Conservation (phyloP, 2,329 filamentous ascomycete genomes). For the Neurospora sp. region DNA sequence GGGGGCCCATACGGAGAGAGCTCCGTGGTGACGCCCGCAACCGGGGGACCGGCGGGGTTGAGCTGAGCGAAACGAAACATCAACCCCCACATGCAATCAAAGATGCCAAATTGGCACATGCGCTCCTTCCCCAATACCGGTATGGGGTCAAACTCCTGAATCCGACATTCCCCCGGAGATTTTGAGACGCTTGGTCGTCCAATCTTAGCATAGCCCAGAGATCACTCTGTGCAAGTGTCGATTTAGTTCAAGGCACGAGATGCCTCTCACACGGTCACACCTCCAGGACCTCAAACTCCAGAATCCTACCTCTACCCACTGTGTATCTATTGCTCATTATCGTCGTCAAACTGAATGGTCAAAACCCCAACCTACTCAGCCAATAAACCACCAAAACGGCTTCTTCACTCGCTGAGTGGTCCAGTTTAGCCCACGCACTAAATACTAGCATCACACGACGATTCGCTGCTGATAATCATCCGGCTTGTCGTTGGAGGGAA, state of each 20-base stretch:
- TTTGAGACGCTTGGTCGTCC: neutral
- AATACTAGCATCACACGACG: neutral
- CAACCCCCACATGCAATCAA: neutral
- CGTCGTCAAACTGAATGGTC: neutral
- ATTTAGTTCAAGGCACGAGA: neutral
- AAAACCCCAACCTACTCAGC: neutral
- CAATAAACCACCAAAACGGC: neutral
- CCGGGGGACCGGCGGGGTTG: neutral
- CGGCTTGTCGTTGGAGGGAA: neutral
- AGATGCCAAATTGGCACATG: neutral
- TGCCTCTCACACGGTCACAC: neutral
- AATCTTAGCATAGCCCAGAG: neutral
- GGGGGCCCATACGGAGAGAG: neutral
- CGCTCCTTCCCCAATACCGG: too few relatives aligned
- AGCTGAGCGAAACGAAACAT: neutral
- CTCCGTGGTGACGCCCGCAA: neutral
- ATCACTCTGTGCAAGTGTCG: neutral
- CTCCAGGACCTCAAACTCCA: neutral
- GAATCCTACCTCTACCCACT: neutral
- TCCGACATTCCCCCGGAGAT: neutral
- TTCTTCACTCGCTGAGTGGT: neutral
- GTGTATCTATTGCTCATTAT: neutral
- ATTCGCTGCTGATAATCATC: neutral
- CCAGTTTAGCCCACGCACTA: neutral
- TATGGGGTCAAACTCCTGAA: neutral